Percentiles rank a stretch among this genome's conserved stretches.
These are phyloP conservation scores for Penicillium malachiteum DNA, from an alignment of 495 filamentous ascomycete genomes.

Conservation along the genomic window DNA sequence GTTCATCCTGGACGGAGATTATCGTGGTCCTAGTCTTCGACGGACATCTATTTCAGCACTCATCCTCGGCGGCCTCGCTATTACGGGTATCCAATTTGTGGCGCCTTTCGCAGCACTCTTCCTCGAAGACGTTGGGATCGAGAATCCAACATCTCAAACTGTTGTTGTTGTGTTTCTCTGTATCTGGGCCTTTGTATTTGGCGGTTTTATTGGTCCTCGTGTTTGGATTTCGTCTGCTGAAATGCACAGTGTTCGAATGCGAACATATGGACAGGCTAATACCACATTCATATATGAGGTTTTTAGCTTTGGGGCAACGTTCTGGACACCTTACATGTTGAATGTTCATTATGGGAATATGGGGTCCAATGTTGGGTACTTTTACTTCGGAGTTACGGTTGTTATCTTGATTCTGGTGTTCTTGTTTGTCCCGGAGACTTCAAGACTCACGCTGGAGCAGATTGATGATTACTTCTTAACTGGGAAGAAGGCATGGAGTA, in stretches of 20 bases:
- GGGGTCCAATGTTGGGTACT: slow-evolving; percentile 31
- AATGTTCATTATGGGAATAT: slow-evolving; percentile 24
- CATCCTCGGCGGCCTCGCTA: slow-evolving; percentile 25
- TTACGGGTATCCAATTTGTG: slow-evolving; percentile 31
- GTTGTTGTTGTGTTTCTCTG: slow-evolving; percentile 26
- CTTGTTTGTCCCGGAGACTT: slow-evolving; percentile 28
- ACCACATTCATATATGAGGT: slow-evolving; percentile 24
- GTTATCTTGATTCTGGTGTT: slow-evolving; percentile 17
- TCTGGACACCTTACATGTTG: slow-evolving; percentile 35
- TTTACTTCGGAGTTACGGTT: slow-evolving; percentile 25
- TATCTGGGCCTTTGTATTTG: slow-evolving; percentile 30
- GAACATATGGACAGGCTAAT: slow-evolving; percentile 30
- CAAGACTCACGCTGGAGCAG: slow-evolving; percentile 27
- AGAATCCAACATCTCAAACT: slow-evolving; percentile 13
- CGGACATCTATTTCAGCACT: slow-evolving; percentile 24
- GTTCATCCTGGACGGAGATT: slow-evolving; percentile 23
- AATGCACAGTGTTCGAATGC: slow-evolving; percentile 31
- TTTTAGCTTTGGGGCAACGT: slow-evolving; percentile 26
- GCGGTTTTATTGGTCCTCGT: slow-evolving; percentile 24
- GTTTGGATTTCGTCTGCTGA: slow-evolving; percentile 23
- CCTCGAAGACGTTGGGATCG: slow-evolving; percentile 23
- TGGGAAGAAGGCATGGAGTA: slow-evolving; percentile 23
- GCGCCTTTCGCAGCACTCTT: slow-evolving; percentile 25
- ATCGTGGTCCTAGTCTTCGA: slow-evolving; percentile 16
- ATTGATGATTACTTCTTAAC: slow-evolving; percentile 27